Evolutionary conservation across 2,329 filamentous ascomycete genomes (phyloP).

Genomic region (Xylaria sp.): DNA sequence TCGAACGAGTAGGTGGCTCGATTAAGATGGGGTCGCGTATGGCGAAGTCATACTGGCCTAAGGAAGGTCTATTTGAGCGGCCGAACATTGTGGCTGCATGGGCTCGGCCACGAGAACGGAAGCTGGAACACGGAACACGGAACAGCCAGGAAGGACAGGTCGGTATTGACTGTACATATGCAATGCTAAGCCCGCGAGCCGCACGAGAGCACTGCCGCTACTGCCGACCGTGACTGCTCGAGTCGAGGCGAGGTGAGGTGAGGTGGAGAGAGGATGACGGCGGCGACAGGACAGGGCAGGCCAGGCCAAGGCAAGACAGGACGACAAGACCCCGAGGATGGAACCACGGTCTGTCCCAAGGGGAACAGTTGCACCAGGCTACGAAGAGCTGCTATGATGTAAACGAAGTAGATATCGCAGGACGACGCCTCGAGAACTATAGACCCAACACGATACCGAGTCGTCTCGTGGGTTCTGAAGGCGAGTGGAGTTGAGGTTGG

Average conservation of each 20-base stretch:
- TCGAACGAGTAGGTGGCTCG: conserved; percentile 39
- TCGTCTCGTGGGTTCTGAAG: conserved; percentile 9
- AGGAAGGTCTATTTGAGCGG: conserved; percentile 43
- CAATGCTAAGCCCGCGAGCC: not conserved
- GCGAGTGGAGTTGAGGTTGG: conserved; percentile 7
- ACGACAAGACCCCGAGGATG: conserved; percentile 5
- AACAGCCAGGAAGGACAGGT: conserved; percentile 31
- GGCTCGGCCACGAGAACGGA: conserved; percentile 20
- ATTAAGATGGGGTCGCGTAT: conserved; percentile 39
- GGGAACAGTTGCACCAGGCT: not conserved
- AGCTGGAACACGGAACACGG: conserved; percentile 32
- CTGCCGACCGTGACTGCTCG: conserved; percentile 9
- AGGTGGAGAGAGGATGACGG: conserved; percentile 2
- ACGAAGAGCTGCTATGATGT: conserved; percentile 24
- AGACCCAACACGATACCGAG: conserved; percentile 1
- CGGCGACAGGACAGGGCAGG: not conserved
- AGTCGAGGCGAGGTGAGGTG: not conserved
- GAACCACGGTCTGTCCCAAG: conserved; percentile 6
- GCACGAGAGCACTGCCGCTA: conserved; percentile 7
- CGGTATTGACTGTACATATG: conserved; percentile 34
- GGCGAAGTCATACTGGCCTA: conserved; percentile 45
- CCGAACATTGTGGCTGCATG: conserved; percentile 41
- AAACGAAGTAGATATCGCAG: conserved; percentile 13
- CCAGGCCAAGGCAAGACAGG: not conserved
- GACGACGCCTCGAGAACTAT: conserved; percentile 8